Evolutionary conservation across 139 green algal genomes (phyloP), one percentile per base, ranked within the genome.

Genomic region (Pleodorina starrii): DNA sequence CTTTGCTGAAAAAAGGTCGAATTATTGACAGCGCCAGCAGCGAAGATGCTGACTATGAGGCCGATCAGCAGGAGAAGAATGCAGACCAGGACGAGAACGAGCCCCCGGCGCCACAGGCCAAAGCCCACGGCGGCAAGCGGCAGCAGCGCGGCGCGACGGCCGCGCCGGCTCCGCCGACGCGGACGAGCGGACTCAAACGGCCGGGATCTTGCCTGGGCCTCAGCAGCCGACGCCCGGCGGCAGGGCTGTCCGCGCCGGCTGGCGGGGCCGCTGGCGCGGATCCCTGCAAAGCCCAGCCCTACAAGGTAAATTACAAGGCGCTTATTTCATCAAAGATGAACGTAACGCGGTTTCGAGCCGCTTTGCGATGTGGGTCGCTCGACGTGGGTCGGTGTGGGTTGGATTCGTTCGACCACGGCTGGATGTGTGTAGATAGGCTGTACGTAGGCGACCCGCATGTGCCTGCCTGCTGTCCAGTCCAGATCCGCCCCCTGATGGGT

Each of bases 21-120:
- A n/a, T n/a, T 11, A 36, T 5, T 23, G 2, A 17, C 63, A 73
- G 32, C 63, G n/a, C 63, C 32, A 36, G 63, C 32, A 36, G 63
- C 69, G 69, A 77, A 66, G 54, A 66, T 66, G 54, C 25, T n/a
- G 69, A 77, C 17, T 23, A 50, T 48, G 7, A 46, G 6, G 23
- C 10, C 35, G 36, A 77, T 50, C 1, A 77, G 29, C 25, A 77
- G 69, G 3, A 46, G 32, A 23, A 42, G 3, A 36, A 73, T 21
- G 32, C 19, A 42, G 63, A 40, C 29, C 63, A 73, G 69, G 69
- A 77, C 25, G 69, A 77, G 27, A 77, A 77, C 27, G 69, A 77
- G 40, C 25, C 36, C n/a, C 69, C 35, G 5, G 4, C 29, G 69
- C 69, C 46, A 66, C 25, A 32, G 54, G 21, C 29, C 54, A 66